A percentile compares a stretch with the other conserved stretches of the same genome.
phyloP scores from a whole-genome alignment of 2,329 filamentous ascomycete genomes.

The Cladosporium velox region DNA sequence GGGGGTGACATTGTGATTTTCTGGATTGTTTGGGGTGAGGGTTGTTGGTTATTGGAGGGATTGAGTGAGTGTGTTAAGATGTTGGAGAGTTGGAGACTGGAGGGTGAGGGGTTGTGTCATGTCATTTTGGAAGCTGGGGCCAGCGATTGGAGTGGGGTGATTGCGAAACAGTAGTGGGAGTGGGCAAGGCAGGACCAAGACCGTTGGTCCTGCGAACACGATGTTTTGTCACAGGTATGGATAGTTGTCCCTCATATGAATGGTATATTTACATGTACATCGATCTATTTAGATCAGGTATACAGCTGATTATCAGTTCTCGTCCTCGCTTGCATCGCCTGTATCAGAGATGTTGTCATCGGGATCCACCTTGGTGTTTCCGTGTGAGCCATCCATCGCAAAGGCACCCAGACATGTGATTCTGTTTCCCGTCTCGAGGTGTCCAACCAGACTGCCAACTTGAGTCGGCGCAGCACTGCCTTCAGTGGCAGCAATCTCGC shows the following conservation, averaged over 20 bases:
- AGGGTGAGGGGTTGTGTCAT: neutral
- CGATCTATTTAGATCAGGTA: neutral
- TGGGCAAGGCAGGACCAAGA: neutral
- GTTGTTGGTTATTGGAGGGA: neutral
- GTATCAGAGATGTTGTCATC: conserved; percentile 23
- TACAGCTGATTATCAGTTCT: conserved; percentile 3
- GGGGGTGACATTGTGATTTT: neutral
- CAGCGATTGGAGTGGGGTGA: conserved; percentile 2
- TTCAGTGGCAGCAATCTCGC: conserved; percentile 14
- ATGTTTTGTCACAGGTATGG: neutral
- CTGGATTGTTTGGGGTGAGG: neutral
- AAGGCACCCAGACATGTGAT: conserved; percentile 89
- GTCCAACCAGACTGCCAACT: conserved; percentile 69
- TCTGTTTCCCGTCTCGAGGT: conserved; percentile 81
- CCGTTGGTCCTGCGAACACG: neutral
- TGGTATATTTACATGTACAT: neutral
- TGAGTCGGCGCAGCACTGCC: conserved; percentile 42
- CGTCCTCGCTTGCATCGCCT: conserved; percentile 12
- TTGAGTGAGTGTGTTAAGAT: neutral
- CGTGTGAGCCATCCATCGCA: conserved; percentile 61
- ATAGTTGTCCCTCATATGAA: neutral
- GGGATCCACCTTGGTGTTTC: conserved; percentile 25
- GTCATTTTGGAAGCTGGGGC: conserved; percentile 1
- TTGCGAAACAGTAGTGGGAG: neutral
- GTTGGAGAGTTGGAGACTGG: neutral